Evolutionary conservation across 1,139 yeast genomes (phyloP), one percentile per base, ranked within the genome.

Genomic region (Meyerozyma sp.): DNA sequence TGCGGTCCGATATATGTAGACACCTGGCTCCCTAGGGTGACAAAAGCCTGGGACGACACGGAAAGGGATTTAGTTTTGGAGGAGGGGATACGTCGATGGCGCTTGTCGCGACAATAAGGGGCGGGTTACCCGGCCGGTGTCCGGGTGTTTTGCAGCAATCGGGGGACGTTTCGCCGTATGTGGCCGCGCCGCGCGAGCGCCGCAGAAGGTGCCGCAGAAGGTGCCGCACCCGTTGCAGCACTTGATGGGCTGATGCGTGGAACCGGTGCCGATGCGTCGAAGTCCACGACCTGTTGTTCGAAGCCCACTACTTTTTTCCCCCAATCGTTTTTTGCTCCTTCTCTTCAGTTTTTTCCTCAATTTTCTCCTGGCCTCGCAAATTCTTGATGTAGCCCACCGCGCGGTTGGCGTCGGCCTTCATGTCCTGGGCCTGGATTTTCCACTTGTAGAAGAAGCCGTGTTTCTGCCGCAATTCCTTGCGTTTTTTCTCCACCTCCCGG

Each of bases 381-480:
- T 27, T 26, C n/a, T 41, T 16, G n/a, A 55, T 55, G 44, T 55
- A 53, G 45, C 54, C 49, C 28, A 57, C 49, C 16, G 62, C 61
- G 23, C 54, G 55, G 13, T 56, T 54, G 9, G 63, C 50, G 51
- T 70, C 77, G 14, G 58, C 50, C 43, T 62, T 59, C 44, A 65
- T 52, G 42, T 69, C 73, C 46, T 62, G 53, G 4, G 67, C 65
- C 11, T 66, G 69, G 49, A 70, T 56, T 49, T 71, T 73, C 56
- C 63, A 69, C 49, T 63, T 62, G 58, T 68, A 73, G 44, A 72
- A 69, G 16, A 62, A 40, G 0, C 78, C 78, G 48, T 71, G 68
- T 45, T 72, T 59, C 16, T 62, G 58, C 40, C 68, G 56, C 50
- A 73, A 60, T 49, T 66, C 59, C 50, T 69, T 52, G 53, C 66